Evolutionary conservation across 108 stramenopile genomes (phyloP), one percentile per base, ranked within the genome.

Genomic region (Pinguiococcus pyrenoidosus): DNA sequence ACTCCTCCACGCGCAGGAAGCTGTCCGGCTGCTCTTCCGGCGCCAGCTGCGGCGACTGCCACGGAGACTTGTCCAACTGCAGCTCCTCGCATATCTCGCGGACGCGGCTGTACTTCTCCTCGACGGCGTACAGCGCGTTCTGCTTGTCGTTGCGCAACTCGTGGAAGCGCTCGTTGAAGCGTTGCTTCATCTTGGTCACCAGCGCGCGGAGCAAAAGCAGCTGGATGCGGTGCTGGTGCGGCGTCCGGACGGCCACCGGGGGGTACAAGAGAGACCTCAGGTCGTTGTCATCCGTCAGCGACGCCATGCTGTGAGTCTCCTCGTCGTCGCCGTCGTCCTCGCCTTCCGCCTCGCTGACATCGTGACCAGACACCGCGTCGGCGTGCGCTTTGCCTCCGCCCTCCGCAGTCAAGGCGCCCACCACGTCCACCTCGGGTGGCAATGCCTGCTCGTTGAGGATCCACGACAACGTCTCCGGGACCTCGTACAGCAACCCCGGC

Each of bases 121-220:
- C 46, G 28, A 29, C 36, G 2, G 56, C 32, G 16, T 49, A 37
- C 12, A 75, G 33, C 0, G 14, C 44, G 29, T 60, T 57, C 22
- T 49, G 56, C 29, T 69, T 69, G 9, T 41, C 51, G 1, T 32
- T n/a, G 3, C 12, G 17, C 2, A 69, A 32, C 37, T 28, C 13
- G 34, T 62, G 53, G 5, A 79, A 72, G 35, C 42, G 42, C 13
- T 38, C 28, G 32, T 79, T 79, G 68, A 75, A 79, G 6, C 43
- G 20, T n/a, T n/a, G 16, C 29, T 45, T 25, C 43, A 74, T 21
- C 7, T 48, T 29, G 24, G 69, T 62, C 23, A 65, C 23, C 21
- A 76, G 29, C 47, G 66, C 70, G 13, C 39, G 25, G 2, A 79
- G 47, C n/a, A 79, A 37, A 9, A 67, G 20, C 25, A 74, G 68